Evolutionary conservation across 768 basidiomycete genomes (phyloP).

Genomic region (Phaffia australis): DNA sequence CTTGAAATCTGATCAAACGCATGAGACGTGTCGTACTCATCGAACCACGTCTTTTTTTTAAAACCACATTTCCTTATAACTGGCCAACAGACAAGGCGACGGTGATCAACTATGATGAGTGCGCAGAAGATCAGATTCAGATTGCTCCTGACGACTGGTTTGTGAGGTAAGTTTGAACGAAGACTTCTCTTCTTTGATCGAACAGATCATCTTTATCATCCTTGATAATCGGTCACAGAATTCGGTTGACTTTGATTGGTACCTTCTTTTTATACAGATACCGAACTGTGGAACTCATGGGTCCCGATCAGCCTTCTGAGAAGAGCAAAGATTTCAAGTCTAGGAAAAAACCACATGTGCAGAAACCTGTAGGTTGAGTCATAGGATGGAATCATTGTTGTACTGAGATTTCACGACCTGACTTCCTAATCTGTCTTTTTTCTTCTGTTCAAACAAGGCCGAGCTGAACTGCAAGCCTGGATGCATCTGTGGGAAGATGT

Average conservation of each 20-base stretch:
- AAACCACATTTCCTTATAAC: neutral
- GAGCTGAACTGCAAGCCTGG: constrained; percentile 5
- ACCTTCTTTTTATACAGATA: neutral
- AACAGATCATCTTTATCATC: no score
- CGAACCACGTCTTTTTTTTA: neutral
- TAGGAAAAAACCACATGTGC: no score
- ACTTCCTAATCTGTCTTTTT: no score
- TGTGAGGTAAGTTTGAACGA: constrained; percentile 1
- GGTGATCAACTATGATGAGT: constrained; percentile 16
- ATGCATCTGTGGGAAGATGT: constrained; percentile 13
- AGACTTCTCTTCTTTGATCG: neutral
- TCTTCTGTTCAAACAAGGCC: neutral
- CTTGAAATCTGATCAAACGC: neutral
- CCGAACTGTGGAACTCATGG: neutral
- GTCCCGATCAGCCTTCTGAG: no score
- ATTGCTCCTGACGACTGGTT: constrained; percentile 22
- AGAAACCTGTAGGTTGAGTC: no score
- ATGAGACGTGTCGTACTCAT: neutral
- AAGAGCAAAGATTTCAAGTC: no score
- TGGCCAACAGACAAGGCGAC: constrained; percentile 14
- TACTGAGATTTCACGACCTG: no score
- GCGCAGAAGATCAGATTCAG: constrained; percentile 11
- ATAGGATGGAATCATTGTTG: neutral
- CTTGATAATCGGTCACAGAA: no score
- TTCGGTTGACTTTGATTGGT: neutral